phyloP scores from a whole-genome alignment of 1,284 basidiomycete species.

The Heterobasidion occidentale region DNA sequence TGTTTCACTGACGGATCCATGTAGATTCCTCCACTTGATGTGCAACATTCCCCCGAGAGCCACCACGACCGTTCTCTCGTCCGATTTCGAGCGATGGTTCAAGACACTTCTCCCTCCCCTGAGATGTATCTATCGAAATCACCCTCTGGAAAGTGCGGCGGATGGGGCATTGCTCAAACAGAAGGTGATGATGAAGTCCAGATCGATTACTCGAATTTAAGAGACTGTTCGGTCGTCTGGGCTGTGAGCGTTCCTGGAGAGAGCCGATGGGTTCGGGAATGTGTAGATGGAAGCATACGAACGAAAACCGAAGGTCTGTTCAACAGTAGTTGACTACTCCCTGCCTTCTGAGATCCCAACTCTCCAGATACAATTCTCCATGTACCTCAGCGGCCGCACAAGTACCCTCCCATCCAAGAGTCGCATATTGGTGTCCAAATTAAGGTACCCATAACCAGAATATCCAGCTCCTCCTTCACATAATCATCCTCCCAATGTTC shows the following conservation, averaged over 20 bases:
- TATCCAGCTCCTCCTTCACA: neutral
- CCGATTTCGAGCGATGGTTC: slow-evolving; percentile 68
- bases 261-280: slow-evolving; percentile 36
- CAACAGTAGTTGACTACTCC: too few species aligned
- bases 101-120: slow-evolving; percentile 65
- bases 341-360: neutral
- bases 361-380: slow-evolving; percentile 6
- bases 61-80: slow-evolving; percentile 48
- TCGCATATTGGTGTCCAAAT: slow-evolving; percentile 58
- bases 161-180: slow-evolving; percentile 53
- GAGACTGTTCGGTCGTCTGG: slow-evolving; percentile 60
- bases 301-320: neutral
- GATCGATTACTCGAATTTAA: slow-evolving; percentile 42
- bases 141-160: slow-evolving; percentile 39
- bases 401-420: slow-evolving; percentile 48
- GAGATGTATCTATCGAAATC: slow-evolving; percentile 59
- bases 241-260: slow-evolving; percentile 64
- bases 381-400: slow-evolving; percentile 38
- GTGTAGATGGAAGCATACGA: slow-evolving; percentile 23
- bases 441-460: slow-evolving; percentile 37
- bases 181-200: slow-evolving; percentile 16
- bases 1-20: neutral
- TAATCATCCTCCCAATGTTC: neutral
- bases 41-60: slow-evolving; percentile 35
- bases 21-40: slow-evolving; percentile 50